phyloP scores from a whole-genome alignment of 176 grass and related monocot genomes.

The Raddia distichophylla region DNA sequence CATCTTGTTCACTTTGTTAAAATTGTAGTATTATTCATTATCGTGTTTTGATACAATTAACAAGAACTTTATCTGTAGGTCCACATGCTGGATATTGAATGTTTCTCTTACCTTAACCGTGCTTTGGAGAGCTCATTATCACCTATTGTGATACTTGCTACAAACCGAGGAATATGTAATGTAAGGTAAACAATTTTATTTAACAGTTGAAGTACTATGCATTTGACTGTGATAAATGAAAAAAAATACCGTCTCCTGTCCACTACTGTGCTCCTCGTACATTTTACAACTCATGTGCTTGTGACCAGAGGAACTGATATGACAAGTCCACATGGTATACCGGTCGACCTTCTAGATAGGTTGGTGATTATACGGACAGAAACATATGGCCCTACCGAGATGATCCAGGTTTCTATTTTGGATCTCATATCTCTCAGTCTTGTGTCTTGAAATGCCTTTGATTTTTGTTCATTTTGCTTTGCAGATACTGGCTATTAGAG shows the following conservation, averaged over 20 bases:
- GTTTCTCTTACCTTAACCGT: slow-evolving; percentile 97
- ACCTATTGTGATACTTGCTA: slow-evolving; percentile 92
- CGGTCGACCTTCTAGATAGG: slow-evolving; percentile 92
- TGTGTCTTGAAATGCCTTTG: slow-evolving; percentile 33
- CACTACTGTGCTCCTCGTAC: not conserved
- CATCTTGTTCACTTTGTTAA: slow-evolving; percentile 5
- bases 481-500: slow-evolving; percentile 91
- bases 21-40: slow-evolving; percentile 22
- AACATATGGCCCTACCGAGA: slow-evolving; percentile 89
- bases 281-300: slow-evolving; percentile 39
- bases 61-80: slow-evolving; percentile 61
- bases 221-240: not conserved
- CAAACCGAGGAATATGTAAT: slow-evolving; percentile 90
- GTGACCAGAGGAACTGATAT: slow-evolving; percentile 90
- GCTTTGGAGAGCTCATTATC: slow-evolving; percentile 86
- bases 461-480: slow-evolving; percentile 15
- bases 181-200: slow-evolving; percentile 64
- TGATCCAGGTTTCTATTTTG: slow-evolving; percentile 77
- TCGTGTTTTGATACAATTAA: not conserved
- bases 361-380: slow-evolving; percentile 90
- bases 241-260: not conserved
- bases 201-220: slow-evolving; percentile 13
- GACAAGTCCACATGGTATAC: slow-evolving; percentile 92
- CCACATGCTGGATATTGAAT: slow-evolving; percentile 95
- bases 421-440: slow-evolving; percentile 33